Evolutionary conservation across 768 basidiomycete genomes (phyloP).

Genomic region (Mycena galopus): DNA sequence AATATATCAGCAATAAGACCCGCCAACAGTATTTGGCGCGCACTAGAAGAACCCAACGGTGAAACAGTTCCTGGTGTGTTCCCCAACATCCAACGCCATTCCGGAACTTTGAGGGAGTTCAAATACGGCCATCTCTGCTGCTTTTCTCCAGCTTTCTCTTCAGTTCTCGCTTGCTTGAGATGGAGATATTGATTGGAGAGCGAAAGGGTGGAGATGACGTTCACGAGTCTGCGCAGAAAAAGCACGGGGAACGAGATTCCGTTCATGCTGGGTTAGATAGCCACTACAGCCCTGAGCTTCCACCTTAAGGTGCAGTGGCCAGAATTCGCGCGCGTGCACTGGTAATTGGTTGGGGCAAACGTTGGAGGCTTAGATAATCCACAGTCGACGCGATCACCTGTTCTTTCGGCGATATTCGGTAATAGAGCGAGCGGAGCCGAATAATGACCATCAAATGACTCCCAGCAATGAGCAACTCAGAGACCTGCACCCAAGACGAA

Average conservation of each 20-base stretch:
- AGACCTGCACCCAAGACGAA: no score
- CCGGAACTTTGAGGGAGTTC: conserved; percentile 14
- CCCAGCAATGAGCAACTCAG: no score
- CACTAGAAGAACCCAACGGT: not conserved
- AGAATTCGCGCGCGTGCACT: not conserved
- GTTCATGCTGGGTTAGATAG: conserved; percentile 13
- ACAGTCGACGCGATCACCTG: not conserved
- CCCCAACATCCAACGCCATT: conserved; percentile 27
- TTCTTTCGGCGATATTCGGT: no score
- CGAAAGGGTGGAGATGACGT: conserved; percentile 77
- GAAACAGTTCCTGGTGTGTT: not conserved
- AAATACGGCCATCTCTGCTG: not conserved
- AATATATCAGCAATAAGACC: not conserved
- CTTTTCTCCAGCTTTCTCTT: conserved; percentile 20
- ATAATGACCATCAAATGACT: no score
- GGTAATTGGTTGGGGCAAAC: not conserved
- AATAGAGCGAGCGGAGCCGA: no score
- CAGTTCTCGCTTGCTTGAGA: conserved; percentile 35
- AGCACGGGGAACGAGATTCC: conserved; percentile 51
- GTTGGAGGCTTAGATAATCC: not conserved
- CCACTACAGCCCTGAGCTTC: conserved; percentile 3
- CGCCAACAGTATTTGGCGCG: not conserved
- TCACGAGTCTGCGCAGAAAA: conserved; percentile 74
- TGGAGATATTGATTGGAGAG: conserved; percentile 73
- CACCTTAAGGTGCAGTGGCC: conserved; percentile 11